These are phyloP conservation scores for Dinochytrium kinnereticum DNA, from an alignment of 371 early-diverging fungal genomes.

Conservation along the genomic window DNA sequence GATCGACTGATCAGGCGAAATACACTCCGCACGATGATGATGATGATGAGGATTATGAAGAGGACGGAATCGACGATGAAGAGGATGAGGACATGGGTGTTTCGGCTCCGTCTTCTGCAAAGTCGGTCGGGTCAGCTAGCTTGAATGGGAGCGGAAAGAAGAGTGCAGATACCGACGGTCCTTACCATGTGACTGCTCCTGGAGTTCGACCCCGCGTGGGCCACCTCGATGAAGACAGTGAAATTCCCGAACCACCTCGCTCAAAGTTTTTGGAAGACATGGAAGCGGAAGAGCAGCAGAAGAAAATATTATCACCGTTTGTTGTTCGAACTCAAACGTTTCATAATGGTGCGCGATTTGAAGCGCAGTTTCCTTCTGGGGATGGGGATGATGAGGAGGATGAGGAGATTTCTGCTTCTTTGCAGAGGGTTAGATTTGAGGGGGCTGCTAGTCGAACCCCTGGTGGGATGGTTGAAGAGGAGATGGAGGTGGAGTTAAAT, in stretches of 20 bases:
- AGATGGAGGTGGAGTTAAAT: not conserved
- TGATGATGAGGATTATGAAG: slow-evolving; percentile 21
- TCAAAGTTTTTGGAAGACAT: slow-evolving; percentile 11
- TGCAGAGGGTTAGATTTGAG: slow-evolving; percentile 3
- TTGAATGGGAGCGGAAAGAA: not conserved
- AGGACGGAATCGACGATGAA: not conserved
- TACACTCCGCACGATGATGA: slow-evolving; percentile 6
- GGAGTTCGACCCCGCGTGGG: slow-evolving; percentile 5
- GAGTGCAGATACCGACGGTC: slow-evolving; percentile 12
- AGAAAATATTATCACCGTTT: not conserved
- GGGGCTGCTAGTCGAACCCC: not conserved
- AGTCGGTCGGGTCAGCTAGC: not conserved
- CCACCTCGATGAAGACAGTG: slow-evolving; percentile 13
- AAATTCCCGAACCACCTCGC: not conserved
- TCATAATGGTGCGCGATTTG: too few species aligned
- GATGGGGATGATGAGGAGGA: slow-evolving; percentile 14
- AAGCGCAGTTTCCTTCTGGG: slow-evolving; percentile 2
- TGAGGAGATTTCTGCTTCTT: not conserved
- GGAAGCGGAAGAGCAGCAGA: not conserved
- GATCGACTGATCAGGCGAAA: slow-evolving; percentile 11
- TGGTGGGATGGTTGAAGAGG: not conserved
- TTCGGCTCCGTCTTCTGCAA: not conserved
- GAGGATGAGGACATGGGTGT: not conserved
- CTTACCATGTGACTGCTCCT: not conserved
- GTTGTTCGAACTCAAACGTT: not conserved